Percentiles rank a stretch among this genome's conserved stretches.
These are phyloP conservation scores for Senecio squalidus DNA, from an alignment of 140 eudicot genomes.

Conservation along the genomic window DNA sequence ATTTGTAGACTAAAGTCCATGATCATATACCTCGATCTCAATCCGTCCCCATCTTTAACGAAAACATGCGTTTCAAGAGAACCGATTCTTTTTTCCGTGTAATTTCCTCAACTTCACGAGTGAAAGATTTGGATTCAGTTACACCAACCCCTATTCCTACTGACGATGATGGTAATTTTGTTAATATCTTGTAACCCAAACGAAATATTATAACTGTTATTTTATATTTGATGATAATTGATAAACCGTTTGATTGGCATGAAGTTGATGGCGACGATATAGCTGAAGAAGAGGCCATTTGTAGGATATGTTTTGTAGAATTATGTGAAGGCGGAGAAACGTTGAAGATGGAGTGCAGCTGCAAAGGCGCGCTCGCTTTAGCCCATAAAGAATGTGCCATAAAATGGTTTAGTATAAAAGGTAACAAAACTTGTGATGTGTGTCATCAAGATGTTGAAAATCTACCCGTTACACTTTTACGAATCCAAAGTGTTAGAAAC, in stretches of 20 bases:
- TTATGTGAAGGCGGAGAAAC: slow-evolving; percentile 93
- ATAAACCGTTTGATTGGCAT: background rate
- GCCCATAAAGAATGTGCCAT: slow-evolving; percentile 95
- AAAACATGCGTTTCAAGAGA: slow-evolving; percentile 36
- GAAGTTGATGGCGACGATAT: slow-evolving; percentile 75
- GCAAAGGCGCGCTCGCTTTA: slow-evolving; percentile 99
- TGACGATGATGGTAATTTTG: slow-evolving; percentile 45
- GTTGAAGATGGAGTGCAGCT: slow-evolving; percentile 91
- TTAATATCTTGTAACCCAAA: slow-evolving; percentile 1
- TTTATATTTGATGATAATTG: slow-evolving; percentile 3
- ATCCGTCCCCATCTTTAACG: slow-evolving; percentile 65
- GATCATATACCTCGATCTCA: slow-evolving; percentile 65
- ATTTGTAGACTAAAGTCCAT: slow-evolving; percentile 49
- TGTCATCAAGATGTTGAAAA: slow-evolving; percentile 83
- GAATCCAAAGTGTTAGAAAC: slow-evolving; percentile 38
- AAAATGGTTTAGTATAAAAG: slow-evolving; percentile 95
- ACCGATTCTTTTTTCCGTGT: slow-evolving; percentile 73
- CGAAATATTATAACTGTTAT: background rate
- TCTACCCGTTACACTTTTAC: slow-evolving; percentile 75
- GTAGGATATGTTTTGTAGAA: slow-evolving; percentile 89
- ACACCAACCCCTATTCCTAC: slow-evolving; percentile 15
- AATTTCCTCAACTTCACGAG: slow-evolving; percentile 54
- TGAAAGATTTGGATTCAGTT: slow-evolving; percentile 38
- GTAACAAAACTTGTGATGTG: slow-evolving; percentile 91
- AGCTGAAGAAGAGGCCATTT: slow-evolving; percentile 98